Evolutionary conservation across 2,329 filamentous ascomycete species (phyloP).

Genomic region (Stachybotrys echinatus): DNA sequence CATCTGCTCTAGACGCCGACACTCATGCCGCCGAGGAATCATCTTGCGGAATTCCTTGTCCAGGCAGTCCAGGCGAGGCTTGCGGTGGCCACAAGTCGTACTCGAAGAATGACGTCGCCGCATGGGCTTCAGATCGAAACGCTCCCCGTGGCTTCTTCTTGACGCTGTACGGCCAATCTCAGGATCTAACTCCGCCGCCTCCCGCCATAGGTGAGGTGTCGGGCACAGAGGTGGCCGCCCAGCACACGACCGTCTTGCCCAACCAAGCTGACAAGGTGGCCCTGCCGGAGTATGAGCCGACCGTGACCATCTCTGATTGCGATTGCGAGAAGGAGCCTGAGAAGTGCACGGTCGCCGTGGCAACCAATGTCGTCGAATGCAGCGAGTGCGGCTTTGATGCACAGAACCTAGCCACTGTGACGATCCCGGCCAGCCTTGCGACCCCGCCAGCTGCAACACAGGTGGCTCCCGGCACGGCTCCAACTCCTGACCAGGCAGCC

Average conservation of each 20-base stretch:
- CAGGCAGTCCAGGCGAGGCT: not conserved
- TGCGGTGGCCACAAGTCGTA: not conserved
- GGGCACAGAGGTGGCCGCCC: slow-evolving; percentile 3
- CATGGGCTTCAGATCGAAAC: not conserved
- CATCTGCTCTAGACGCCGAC: slow-evolving; percentile 30
- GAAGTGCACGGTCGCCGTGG: slow-evolving; percentile 12
- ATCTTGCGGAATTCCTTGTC: not conserved
- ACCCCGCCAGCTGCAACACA: slow-evolving; percentile 1
- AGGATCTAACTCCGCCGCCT: slow-evolving; percentile 20
- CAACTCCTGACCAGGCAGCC: not conserved
- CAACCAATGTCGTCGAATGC: slow-evolving; percentile 14
- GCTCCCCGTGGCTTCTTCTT: slow-evolving; percentile 25
- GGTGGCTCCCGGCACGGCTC: not conserved
- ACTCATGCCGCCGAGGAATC: slow-evolving; percentile 25
- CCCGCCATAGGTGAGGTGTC: slow-evolving; percentile 20
- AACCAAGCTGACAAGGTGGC: slow-evolving; percentile 26
- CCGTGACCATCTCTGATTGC: slow-evolving; percentile 17
- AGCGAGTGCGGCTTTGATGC: slow-evolving; percentile 15
- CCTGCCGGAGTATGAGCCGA: slow-evolving; percentile 25
- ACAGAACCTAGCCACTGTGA: slow-evolving; percentile 15
- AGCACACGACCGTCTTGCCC: slow-evolving; percentile 18
- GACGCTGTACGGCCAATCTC: slow-evolving; percentile 36
- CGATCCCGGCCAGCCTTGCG: slow-evolving; percentile 11
- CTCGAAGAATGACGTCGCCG: not conserved
- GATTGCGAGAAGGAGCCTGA: slow-evolving; percentile 12